Evolutionary conservation across 2,329 filamentous ascomycete genomes (phyloP).

Genomic region (Epichloe sibirici): DNA sequence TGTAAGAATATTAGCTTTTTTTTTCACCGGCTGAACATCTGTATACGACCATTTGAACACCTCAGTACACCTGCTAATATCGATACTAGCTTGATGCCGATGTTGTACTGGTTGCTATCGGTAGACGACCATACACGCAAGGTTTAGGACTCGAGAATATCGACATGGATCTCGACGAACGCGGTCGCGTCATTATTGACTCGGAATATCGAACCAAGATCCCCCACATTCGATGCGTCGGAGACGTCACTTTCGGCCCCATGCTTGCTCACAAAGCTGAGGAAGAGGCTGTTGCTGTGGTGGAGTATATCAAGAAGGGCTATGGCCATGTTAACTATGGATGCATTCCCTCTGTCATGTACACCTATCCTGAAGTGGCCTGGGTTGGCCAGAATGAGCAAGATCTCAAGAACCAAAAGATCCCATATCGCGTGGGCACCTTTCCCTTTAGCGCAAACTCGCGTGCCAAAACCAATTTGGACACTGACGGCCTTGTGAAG

Average conservation of each 20-base stretch:
- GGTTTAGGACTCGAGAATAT: slow-evolving; percentile 91
- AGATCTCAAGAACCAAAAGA: slow-evolving; percentile 78
- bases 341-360: slow-evolving; percentile 97
- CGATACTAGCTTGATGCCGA: slow-evolving; percentile 70
- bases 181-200: slow-evolving; percentile 91
- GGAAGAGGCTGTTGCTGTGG: slow-evolving; percentile 87
- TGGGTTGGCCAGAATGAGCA: slow-evolving; percentile 98
- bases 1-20: slow-evolving; percentile 36
- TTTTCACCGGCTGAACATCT: not conserved
- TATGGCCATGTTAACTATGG: slow-evolving; percentile 98
- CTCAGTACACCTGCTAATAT: slow-evolving; percentile 10
- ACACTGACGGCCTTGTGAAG: slow-evolving; percentile 93
- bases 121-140: slow-evolving; percentile 84
- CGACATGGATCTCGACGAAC: slow-evolving; percentile 82
- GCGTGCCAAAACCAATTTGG: slow-evolving; percentile 95
- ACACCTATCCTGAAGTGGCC: slow-evolving; percentile 95
- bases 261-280: slow-evolving; percentile 99
- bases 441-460: slow-evolving; percentile 99
- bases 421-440: slow-evolving; percentile 84
- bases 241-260: slow-evolving; percentile 91
- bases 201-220: slow-evolving; percentile 97
- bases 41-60: not conserved
- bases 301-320: slow-evolving; percentile 97
- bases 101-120: slow-evolving; percentile 92
- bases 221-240: slow-evolving; percentile 91